Evolutionary conservation across 371 early-diverging fungal genomes (phyloP), one percentile per base, ranked within the genome.

Genomic region (Mycotypha africana): DNA sequence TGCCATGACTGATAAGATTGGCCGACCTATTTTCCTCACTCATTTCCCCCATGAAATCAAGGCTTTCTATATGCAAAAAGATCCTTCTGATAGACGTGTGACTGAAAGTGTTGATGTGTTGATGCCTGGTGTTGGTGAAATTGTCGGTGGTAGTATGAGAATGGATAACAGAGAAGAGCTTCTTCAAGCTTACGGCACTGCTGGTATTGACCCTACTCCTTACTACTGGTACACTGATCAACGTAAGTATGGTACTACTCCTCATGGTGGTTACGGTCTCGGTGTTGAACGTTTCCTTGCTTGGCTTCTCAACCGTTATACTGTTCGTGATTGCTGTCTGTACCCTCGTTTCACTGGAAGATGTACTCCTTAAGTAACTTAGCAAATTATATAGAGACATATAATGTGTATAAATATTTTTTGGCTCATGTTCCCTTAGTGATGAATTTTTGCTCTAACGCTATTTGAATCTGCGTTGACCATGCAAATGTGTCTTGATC

Each of bases 201-300:
- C 97, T 76, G 97, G 96, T 23, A 91, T 99, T 50, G 94, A 97
- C 63, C 89, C 99, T 23, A 61, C 78, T 2, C 95, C 97, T 38
- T 99, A 99, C 84, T 97, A 98, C 79, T 99, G 99, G 99, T 91
- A 86, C 82, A 93, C 95, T 43, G 99, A 99, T 56, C 96, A 98
- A 80, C 89, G 99, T 67, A 95, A 93, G 76, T 99, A 95, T 67
- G 99, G 99, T 37, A 89, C 99, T 15, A 88, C 85, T 51, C 91
- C 92, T 50, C 99, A 99, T 60, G 99, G 99, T 65, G 99, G 99
- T 37, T 99, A 93, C 62, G 99, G 99, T 42, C 85, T 99, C 35
- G 99, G 99, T 53, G 79, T 99, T 47, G 99, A 99, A 70, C 92
- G 99, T 45, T 95, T 98, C 77, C 71, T 99, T 38, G 98, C 98